Evolutionary conservation across 768 basidiomycete species (phyloP).

Genomic region (Russula vinacea): DNA sequence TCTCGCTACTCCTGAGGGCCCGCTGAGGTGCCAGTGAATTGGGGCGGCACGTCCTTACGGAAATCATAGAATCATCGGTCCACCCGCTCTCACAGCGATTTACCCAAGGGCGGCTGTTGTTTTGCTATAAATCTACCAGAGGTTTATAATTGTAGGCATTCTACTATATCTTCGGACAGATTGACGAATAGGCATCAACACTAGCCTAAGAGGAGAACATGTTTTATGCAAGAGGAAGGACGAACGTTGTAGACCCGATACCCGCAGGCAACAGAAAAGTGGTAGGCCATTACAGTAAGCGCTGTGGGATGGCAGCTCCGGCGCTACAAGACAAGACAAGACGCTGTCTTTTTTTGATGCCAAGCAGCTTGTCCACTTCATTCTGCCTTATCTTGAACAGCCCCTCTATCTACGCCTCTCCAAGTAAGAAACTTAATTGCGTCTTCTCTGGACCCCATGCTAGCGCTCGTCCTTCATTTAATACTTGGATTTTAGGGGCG

Average conservation of each 20-base stretch:
- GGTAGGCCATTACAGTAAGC: not conserved
- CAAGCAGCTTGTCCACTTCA: not conserved
- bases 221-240: not conserved
- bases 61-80: not conserved
- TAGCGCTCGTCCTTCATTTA: not conserved
- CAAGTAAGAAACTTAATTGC: slow-evolving; percentile 14
- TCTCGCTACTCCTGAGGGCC: not conserved
- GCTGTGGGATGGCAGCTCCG: not conserved
- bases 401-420: not conserved
- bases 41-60: not conserved
- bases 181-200: not conserved
- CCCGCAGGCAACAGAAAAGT: slow-evolving; percentile 1
- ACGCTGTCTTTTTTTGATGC: slow-evolving; percentile 11
- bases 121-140: no score
- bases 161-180: not conserved
- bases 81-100: not conserved
- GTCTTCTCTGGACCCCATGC: not conserved
- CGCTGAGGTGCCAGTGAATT: not conserved
- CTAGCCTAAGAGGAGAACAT: not conserved
- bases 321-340: not conserved
- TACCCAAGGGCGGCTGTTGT: no score
- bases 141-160: not conserved
- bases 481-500: not conserved
- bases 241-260: not conserved
- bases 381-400: not conserved